A percentile compares a stretch with the other conserved stretches of the same genome.
phyloP scores from a whole-genome alignment of 179 eudicot species.

The Nepenthes alata region DNA sequence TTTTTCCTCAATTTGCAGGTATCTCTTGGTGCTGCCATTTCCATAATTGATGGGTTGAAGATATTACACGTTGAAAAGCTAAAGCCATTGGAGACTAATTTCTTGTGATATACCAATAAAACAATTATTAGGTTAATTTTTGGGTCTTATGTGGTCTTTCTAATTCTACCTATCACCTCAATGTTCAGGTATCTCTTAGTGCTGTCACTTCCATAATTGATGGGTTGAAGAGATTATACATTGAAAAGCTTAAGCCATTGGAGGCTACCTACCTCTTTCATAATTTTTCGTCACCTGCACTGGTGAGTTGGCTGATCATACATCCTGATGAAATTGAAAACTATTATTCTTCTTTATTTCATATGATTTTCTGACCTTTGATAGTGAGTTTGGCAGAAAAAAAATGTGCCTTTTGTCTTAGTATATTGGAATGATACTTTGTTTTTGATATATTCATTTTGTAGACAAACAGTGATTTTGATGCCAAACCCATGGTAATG shows the following conservation, averaged over 20 bases:
- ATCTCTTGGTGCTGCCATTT: not conserved
- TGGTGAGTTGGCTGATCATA: constrained; percentile 42
- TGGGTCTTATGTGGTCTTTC: not conserved
- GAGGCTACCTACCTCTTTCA: constrained; percentile 71
- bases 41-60: constrained; percentile 64
- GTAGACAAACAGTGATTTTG: constrained; percentile 78
- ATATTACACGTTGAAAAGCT: constrained; percentile 67
- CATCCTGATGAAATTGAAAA: not conserved
- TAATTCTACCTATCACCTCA: not conserved
- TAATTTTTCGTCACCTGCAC: constrained; percentile 66
- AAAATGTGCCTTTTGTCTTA: not conserved
- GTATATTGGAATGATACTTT: constrained; percentile 1
- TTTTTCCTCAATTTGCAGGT: constrained; percentile 9
- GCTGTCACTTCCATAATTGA: constrained; percentile 78
- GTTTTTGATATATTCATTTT: constrained; percentile 5
- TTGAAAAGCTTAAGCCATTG: constrained; percentile 77
- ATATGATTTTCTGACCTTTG: not conserved
- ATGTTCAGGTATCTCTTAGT: constrained; percentile 28
- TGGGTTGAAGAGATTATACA: constrained; percentile 75
- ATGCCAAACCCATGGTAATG: constrained; percentile 99
- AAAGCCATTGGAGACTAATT: constrained; percentile 60
- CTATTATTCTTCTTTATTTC: not conserved
- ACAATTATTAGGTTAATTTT: too few relatives aligned
- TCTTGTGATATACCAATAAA: too few relatives aligned
- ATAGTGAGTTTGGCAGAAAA: not conserved